Conservation (phyloP, 768 basidiomycete genomes). For the Ramaria rubella region DNA sequence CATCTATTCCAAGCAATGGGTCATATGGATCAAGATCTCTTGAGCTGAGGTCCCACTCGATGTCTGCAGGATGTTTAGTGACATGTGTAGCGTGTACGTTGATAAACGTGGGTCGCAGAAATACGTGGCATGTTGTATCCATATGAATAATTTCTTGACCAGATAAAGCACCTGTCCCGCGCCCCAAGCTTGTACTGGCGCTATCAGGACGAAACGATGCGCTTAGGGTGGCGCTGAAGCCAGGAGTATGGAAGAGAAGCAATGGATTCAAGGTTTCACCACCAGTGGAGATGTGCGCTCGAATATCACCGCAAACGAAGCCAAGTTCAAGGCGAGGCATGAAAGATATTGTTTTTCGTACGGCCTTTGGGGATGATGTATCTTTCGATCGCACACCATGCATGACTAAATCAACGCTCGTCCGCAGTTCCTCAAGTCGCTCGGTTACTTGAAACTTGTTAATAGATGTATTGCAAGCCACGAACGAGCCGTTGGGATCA, state of each 20-base stretch:
- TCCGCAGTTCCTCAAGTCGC: background rate
- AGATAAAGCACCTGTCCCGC: background rate
- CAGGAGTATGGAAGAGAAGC: background rate
- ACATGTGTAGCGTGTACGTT: background rate
- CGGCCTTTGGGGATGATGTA: background rate
- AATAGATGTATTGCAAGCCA: background rate
- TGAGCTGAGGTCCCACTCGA: background rate
- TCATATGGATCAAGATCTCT: conserved; percentile 2
- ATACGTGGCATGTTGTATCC: background rate
- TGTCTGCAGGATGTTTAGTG: background rate
- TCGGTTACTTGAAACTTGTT: background rate
- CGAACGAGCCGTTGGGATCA: conserved; percentile 1
- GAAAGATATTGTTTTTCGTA: background rate
- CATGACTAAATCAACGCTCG: background rate
- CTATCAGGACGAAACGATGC: background rate
- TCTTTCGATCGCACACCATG: background rate
- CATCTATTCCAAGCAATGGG: background rate
- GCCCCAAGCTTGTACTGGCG: background rate
- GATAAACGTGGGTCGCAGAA: background rate
- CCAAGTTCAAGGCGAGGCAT: background rate
- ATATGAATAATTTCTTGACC: background rate
- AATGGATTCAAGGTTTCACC: background rate
- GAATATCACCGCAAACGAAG: background rate
- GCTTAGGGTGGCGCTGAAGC: background rate
- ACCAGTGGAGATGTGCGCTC: background rate